Percentiles rank a stretch among this genome's conserved stretches.
Evolutionary conservation across 345 rosid species (phyloP).

Genomic region (Eucalyptus marginata): DNA sequence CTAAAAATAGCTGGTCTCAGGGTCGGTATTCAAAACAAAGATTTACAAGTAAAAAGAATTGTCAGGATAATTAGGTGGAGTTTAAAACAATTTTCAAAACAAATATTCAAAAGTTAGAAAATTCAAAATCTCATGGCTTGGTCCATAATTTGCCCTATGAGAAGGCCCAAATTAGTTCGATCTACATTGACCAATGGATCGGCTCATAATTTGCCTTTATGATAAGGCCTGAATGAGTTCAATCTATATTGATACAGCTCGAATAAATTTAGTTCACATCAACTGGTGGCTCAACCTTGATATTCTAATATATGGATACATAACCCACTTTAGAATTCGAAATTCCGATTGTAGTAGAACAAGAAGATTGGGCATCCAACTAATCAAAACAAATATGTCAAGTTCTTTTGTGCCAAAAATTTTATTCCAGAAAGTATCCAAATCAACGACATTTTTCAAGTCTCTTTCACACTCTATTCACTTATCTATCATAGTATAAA

Average conservation of each 20-base stretch:
- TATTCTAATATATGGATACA: background rate
- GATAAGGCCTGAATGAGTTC: background rate
- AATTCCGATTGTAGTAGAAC: background rate
- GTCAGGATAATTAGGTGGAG: background rate
- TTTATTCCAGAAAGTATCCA: background rate
- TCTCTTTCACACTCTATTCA: background rate
- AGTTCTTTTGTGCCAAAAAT: background rate
- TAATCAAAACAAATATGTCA: background rate
- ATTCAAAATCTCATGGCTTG: background rate
- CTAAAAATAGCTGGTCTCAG: background rate
- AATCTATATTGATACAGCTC: background rate
- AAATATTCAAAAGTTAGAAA: no score
- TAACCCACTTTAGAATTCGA: background rate
- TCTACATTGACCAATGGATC: background rate
- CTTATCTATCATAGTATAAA: background rate
- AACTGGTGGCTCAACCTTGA: background rate
- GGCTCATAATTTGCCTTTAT: background rate
- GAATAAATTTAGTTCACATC: background rate
- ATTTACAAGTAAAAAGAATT: background rate
- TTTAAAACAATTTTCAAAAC: background rate
- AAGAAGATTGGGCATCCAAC: background rate
- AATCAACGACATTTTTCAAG: background rate
- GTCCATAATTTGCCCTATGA: no score
- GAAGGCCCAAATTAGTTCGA: background rate
- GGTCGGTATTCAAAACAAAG: background rate